Evolutionary conservation across 441 rosid species (phyloP).

Genomic region (Populus tomentosa): DNA sequence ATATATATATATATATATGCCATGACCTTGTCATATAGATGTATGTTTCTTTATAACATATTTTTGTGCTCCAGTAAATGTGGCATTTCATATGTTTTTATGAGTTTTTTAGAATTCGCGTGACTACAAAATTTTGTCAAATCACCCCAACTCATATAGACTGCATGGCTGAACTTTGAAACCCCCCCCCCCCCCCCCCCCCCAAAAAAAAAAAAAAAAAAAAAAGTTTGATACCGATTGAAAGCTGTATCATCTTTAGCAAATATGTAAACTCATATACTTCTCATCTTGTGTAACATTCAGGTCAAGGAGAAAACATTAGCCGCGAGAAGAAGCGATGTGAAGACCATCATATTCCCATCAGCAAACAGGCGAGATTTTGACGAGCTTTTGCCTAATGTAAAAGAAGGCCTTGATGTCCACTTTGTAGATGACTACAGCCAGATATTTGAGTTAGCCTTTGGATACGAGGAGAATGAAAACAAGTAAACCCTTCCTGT

Average conservation of each 20-base stretch:
- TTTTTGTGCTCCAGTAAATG: too few relatives aligned
- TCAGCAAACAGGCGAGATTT: slow-evolving; percentile 71
- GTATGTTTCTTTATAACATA: too few relatives aligned
- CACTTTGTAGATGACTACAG: slow-evolving; percentile 68
- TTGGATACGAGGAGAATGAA: slow-evolving; percentile 30
- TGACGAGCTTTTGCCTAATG: slow-evolving; percentile 67
- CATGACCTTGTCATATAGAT: too few relatives aligned
- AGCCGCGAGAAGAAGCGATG: slow-evolving; percentile 87
- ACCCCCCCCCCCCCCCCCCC: neutral
- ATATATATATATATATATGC: too few relatives aligned
- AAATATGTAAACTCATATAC: neutral
- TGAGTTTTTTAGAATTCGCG: neutral
- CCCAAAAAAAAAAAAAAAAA: too few relatives aligned
- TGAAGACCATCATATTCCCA: slow-evolving; percentile 76
- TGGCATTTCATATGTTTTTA: too few relatives aligned
- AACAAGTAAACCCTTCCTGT: slow-evolving; percentile 15
- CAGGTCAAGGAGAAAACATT: slow-evolving; percentile 96
- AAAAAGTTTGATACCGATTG: neutral
- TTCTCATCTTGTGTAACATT: neutral
- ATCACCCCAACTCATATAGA: too few relatives aligned
- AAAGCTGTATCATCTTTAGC: neutral
- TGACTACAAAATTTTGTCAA: too few relatives aligned
- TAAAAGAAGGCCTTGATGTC: slow-evolving; percentile 78
- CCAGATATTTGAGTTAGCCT: slow-evolving; percentile 58
- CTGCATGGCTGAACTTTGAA: neutral